phyloP scores from a whole-genome alignment of 2,329 filamentous ascomycete genomes.

The Fusarium torulosum region DNA sequence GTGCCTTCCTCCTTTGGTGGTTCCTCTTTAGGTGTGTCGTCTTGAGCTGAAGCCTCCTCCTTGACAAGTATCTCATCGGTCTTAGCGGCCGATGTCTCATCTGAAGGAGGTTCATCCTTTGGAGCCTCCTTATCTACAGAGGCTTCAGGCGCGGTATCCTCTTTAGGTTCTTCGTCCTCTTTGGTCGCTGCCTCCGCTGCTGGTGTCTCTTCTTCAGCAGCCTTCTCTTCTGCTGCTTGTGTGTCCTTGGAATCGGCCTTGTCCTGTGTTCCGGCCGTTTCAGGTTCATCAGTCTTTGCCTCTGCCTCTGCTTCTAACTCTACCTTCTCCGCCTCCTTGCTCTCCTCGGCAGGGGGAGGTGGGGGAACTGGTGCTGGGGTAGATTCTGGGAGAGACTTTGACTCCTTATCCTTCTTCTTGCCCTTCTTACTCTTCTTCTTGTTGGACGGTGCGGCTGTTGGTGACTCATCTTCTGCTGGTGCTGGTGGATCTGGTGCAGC shows the following conservation, averaged over 20 bases:
- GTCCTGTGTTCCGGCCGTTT: conserved; percentile 29
- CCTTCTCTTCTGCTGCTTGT: conserved; percentile 13
- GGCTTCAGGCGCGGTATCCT: conserved; percentile 18
- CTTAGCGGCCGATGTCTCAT: conserved; percentile 14
- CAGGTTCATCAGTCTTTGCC: conserved; percentile 21
- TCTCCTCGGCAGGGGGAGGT: conserved; percentile 20
- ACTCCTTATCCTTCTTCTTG: conserved; percentile 40
- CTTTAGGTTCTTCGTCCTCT: conserved; percentile 16
- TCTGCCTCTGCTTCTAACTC: conserved; percentile 36
- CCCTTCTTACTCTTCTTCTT: conserved; percentile 45
- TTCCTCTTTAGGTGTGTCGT: conserved; percentile 22
- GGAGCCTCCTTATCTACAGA: conserved; percentile 16
- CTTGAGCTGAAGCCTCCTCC: conserved; percentile 15
- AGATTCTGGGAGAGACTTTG: conserved; percentile 13
- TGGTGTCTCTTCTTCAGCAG: conserved; percentile 18
- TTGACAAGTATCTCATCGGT: conserved; percentile 10
- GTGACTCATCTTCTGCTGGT: conserved; percentile 21
- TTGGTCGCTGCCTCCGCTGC: conserved; percentile 9
- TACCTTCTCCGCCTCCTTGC: conserved; percentile 37
- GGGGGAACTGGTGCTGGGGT: conserved; percentile 12
- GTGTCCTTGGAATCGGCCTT: conserved; percentile 20
- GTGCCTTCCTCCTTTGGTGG: conserved; percentile 9
- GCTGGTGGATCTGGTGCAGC: conserved; percentile 30
- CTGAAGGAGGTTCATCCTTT: conserved; percentile 21
- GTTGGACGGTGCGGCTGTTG: conserved; percentile 19